Percentiles rank a stretch among this genome's conserved stretches.
Conservation (phyloP, 2,329 filamentous ascomycete genomes). For the Stachybotrys elegans region DNA sequence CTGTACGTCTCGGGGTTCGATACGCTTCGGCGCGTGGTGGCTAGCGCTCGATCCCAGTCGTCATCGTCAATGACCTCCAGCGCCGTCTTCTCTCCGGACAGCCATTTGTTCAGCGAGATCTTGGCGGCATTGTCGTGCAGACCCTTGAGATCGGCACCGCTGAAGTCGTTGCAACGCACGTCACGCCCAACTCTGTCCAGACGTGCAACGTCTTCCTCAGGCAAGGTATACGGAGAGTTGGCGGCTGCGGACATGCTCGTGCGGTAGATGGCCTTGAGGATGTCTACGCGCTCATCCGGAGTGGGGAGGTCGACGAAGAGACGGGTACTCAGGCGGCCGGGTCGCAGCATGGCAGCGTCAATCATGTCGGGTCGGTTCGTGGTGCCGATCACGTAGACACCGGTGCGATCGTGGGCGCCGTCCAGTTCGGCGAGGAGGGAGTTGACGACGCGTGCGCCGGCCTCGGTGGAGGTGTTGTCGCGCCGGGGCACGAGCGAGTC, state of each 20-base stretch:
- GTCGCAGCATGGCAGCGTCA: constrained; percentile 88
- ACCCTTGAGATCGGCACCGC: constrained; percentile 57
- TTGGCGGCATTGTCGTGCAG: constrained; percentile 44
- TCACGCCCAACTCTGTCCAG: constrained; percentile 64
- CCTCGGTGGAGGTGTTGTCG: constrained; percentile 73
- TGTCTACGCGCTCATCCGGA: constrained; percentile 75
- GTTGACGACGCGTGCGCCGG: constrained; percentile 86
- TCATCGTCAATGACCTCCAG: constrained; percentile 21
- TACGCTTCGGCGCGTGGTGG: constrained; percentile 45
- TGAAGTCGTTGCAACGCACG: constrained; percentile 68
- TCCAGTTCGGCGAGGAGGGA: constrained; percentile 92
- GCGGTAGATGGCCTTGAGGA: constrained; percentile 64
- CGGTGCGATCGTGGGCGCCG: constrained; percentile 71
- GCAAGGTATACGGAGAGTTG: constrained; percentile 40
- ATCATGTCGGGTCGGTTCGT: constrained; percentile 97
- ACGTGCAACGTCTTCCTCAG: too few relatives aligned
- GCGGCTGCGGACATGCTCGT: constrained; percentile 29
- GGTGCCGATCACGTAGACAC: constrained; percentile 91
- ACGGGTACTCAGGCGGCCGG: constrained; percentile 81
- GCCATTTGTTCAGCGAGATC: constrained; percentile 38
- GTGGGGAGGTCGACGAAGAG: constrained; percentile 85
- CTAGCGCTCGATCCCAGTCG: constrained; percentile 51
- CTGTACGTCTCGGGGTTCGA: constrained; percentile 39
- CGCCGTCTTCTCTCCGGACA: constrained; percentile 20
- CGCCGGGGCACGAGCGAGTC: constrained; percentile 86